A percentile compares a stretch with the other conserved stretches of the same genome.
Conservation (phyloP, 2,329 filamentous ascomycete genomes). For the Xenoacremonium recifei region DNA sequence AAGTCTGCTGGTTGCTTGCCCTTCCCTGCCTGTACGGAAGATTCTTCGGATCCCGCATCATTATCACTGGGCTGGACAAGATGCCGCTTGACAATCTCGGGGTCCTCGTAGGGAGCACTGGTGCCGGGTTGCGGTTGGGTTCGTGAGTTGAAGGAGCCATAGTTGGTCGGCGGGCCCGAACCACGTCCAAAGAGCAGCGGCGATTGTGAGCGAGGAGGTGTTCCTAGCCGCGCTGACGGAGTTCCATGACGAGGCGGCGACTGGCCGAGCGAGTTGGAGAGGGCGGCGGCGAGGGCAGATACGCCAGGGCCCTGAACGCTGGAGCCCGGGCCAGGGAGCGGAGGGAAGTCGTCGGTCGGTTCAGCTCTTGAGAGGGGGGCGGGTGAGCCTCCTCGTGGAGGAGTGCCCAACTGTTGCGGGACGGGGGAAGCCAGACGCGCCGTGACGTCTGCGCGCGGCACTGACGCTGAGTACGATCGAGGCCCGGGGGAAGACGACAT, state of each 20-base stretch:
- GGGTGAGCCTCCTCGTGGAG: conserved; percentile 36
- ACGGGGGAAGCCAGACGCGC: conserved; percentile 61
- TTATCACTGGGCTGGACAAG: conserved; percentile 67
- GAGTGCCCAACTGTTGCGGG: conserved; percentile 36
- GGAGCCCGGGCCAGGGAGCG: conserved; percentile 63
- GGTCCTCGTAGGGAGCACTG: conserved; percentile 73
- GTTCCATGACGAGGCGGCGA: conserved; percentile 70
- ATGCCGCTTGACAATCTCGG: conserved; percentile 88
- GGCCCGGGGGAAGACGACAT: conserved; percentile 47
- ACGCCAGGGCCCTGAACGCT: conserved; percentile 74
- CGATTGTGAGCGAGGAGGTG: conserved; percentile 49
- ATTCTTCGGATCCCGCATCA: conserved; percentile 46
- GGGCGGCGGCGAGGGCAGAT: conserved; percentile 84
- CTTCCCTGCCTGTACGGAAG: conserved; percentile 44
- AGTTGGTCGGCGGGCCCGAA: conserved; percentile 65
- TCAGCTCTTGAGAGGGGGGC: conserved; percentile 17
- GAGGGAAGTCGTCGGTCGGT: conserved; percentile 48
- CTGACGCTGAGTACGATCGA: conserved; percentile 49
- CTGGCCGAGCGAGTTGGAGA: conserved; percentile 70
- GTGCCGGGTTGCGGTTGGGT: conserved; percentile 47
- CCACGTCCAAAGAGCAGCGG: conserved; percentile 36
- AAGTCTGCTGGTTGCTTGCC: conserved; percentile 51
- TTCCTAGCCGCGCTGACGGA: conserved; percentile 57
- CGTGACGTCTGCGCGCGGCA: conserved; percentile 58
- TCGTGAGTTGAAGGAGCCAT: conserved; percentile 80